Conservation (phyloP, 306 rosid species). For the Glycine tomentella region DNA sequence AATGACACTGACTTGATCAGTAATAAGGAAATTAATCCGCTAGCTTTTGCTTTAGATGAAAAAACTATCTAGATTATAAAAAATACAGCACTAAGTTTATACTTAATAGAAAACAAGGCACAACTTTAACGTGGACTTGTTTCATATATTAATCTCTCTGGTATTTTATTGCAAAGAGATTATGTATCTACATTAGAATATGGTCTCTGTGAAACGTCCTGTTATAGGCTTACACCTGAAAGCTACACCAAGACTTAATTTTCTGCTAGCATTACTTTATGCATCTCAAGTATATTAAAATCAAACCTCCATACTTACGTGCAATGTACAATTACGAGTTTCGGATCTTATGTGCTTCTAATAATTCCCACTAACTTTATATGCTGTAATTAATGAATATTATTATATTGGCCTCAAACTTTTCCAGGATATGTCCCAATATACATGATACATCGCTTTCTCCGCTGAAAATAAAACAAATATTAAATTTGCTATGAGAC, state of each 20-base stretch:
- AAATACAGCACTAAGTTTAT: constrained; percentile 15
- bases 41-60: neutral
- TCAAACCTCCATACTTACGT: constrained; percentile 1
- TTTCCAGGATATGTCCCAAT: constrained; percentile 35
- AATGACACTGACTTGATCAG: too few species aligned
- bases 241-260: neutral
- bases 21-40: too few species aligned
- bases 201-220: neutral
- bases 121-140: constrained; percentile 24
- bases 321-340: constrained; percentile 14
- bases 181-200: constrained; percentile 19
- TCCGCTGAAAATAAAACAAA: constrained; percentile 29
- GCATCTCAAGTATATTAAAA: neutral
- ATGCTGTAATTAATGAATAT: constrained; percentile 6
- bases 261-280: constrained; percentile 18
- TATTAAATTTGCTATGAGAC: constrained; percentile 6
- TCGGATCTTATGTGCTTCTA: constrained; percentile 17
- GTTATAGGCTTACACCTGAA: neutral
- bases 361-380: constrained; percentile 47
- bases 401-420: constrained; percentile 42
- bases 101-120: constrained; percentile 1
- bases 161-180: neutral
- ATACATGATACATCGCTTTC: constrained; percentile 37
- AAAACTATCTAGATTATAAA: neutral
- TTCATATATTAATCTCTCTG: neutral